These are phyloP conservation scores for Macrolepiota dolichaula DNA, from an alignment of 768 basidiomycete species.

Conservation along the genomic window DNA sequence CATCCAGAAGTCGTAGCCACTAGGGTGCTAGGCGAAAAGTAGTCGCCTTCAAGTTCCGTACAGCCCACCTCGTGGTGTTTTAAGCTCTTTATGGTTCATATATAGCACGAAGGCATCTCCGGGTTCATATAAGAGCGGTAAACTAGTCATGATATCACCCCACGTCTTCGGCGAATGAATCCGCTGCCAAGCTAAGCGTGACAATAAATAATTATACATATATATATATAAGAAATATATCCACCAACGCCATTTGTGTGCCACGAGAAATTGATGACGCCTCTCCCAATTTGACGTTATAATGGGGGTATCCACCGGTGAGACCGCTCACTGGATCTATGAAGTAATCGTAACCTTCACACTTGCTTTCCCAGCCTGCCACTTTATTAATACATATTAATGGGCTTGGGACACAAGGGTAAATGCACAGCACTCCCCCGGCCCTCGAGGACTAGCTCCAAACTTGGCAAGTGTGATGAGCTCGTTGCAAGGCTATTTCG, in stretches of 20 bases:
- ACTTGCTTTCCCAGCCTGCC: background rate
- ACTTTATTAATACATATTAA: background rate
- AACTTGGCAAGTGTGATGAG: background rate
- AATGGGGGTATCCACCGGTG: background rate
- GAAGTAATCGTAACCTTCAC: background rate
- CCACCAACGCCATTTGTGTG: background rate
- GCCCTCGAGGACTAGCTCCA: background rate
- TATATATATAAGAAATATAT: background rate
- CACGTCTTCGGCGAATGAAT: background rate
- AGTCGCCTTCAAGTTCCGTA: background rate
- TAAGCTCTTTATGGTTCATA: background rate
- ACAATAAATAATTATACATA: no score
- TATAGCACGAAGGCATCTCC: background rate
- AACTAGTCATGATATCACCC: background rate
- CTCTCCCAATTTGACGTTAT: background rate
- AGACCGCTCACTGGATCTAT: background rate
- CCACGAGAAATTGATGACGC: background rate
- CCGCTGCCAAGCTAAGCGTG: background rate
- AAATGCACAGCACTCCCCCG: background rate
- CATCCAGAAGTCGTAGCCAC: background rate
- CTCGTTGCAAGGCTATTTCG: background rate
- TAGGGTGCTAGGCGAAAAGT: background rate
- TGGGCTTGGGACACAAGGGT: background rate
- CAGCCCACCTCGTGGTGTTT: background rate
- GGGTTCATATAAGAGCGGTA: background rate